phyloP scores from a whole-genome alignment of 169 alveolate species.

The Plasmodium yoelii region DNA sequence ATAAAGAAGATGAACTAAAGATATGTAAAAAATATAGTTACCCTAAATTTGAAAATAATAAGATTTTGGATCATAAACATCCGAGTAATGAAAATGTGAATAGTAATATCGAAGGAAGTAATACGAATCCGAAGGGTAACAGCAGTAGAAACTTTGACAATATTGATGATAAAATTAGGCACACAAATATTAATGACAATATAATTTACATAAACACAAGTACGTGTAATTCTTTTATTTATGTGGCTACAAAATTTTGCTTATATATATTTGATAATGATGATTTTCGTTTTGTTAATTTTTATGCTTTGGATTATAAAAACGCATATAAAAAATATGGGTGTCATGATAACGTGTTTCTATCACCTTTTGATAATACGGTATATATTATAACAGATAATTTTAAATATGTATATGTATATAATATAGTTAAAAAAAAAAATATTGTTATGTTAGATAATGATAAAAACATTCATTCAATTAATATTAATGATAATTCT shows the following conservation, averaged over 20 bases:
- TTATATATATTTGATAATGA: constrained; percentile 59
- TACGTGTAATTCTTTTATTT: constrained; percentile 61
- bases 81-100: constrained; percentile 8
- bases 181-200: constrained; percentile 25
- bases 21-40: constrained; percentile 30
- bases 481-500: constrained; percentile 35
- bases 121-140: background rate
- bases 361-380: constrained; percentile 63
- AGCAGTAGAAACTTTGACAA: background rate
- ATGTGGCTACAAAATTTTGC: constrained; percentile 60
- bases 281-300: constrained; percentile 58
- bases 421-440: constrained; percentile 33
- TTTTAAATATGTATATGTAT: constrained; percentile 59
- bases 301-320: constrained; percentile 46
- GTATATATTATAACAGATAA: constrained; percentile 66
- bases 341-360: constrained; percentile 40
- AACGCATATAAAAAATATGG: constrained; percentile 31
- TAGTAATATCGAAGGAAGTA: background rate
- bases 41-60: constrained; percentile 17
- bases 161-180: background rate
- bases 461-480: constrained; percentile 49
- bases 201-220: constrained; percentile 64
- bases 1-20: constrained; percentile 76
- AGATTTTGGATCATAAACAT: background rate
- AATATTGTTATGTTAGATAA: constrained; percentile 55